Percentiles rank a stretch among this genome's conserved stretches.
phyloP scores from a whole-genome alignment of 495 filamentous ascomycete species.

The Neurospora pannonica region DNA sequence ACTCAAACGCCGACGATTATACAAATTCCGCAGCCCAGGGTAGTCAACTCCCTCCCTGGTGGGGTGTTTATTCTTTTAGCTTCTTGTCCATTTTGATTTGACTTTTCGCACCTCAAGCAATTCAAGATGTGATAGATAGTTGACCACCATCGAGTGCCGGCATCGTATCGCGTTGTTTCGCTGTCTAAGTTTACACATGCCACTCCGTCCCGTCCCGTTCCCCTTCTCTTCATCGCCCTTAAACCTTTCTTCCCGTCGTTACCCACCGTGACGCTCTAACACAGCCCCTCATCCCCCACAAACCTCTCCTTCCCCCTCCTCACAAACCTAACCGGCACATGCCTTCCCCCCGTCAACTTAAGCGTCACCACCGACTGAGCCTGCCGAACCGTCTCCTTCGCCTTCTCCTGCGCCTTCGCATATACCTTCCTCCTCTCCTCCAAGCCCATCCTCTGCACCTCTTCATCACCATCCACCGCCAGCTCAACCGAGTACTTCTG shows the following conservation, averaged over 20 bases:
- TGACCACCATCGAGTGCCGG: not conserved
- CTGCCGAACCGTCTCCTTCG: slow-evolving; percentile 30
- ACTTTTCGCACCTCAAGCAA: not conserved
- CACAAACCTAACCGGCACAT: slow-evolving; percentile 53
- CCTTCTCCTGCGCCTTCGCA: slow-evolving; percentile 41
- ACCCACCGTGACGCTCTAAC: not conserved
- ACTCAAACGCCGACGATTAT: too few species aligned
- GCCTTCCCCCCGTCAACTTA: slow-evolving; percentile 43
- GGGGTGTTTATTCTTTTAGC: too few species aligned
- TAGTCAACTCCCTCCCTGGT: too few species aligned
- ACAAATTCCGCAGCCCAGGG: too few species aligned
- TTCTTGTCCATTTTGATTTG: not conserved
- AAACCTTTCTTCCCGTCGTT: not conserved
- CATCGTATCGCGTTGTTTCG: not conserved
- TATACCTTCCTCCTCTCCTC: slow-evolving; percentile 43
- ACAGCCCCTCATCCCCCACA: slow-evolving; percentile 27
- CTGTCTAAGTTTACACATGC: not conserved
- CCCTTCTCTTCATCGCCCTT: not conserved
- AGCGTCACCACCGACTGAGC: slow-evolving; percentile 52
- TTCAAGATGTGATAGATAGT: not conserved
- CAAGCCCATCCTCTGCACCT: slow-evolving; percentile 43
- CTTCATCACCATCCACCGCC: slow-evolving; percentile 51
- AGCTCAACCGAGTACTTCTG: slow-evolving; percentile 56
- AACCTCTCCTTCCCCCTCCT: slow-evolving; percentile 55
- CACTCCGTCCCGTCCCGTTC: not conserved